Evolutionary conservation across 2,329 filamentous ascomycete species (phyloP), one percentile per base, ranked within the genome.

Genomic region (Ampelomyces quisqualis): DNA sequence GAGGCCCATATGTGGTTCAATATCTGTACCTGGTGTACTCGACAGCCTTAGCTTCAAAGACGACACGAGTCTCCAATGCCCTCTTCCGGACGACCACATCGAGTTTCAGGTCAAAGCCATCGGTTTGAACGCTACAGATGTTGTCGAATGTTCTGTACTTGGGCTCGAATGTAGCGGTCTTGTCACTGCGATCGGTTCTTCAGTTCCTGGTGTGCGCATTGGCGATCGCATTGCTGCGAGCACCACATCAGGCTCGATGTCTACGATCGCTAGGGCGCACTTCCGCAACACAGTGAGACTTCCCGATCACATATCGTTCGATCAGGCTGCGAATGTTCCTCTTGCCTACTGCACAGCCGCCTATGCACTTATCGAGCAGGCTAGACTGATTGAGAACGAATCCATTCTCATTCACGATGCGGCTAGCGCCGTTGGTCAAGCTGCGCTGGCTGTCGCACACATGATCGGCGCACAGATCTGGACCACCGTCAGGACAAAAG

Each of bases 21-120:
- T 59, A 9, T 7, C 38, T 5, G 47, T 38, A 3, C 51, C 53
- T 4, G 53, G 55, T 6, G 43, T 42, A 11, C 24, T 52, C 13
- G 55, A 58, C 17, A 43, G 39, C 23, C 28, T 60, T 4, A 27
- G 34, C n/a, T 63, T 58, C 31, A 42, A 50, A 4, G 57, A 60
- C 23, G 53, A 57, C 24, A 20, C 45, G 18, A 22, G 18, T 18
- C 4, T 18, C 1, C 10, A 33, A 8, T 5, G 5, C 8, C 14
- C 30, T 7, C 30, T 33, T 21, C 19, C 11, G 2, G 18, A 35
- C 10, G 45, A 65, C 13, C 38, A 63, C 2, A 52, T 70, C 9
- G 66, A 70, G 21, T 53, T 71, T 26, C 53, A 63, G 31, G 59
- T 67, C 37, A 69, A 68, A 34, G 52, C 60, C 3, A 37, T 58